Base-by-base conservation (phyloP, 2,329 filamentous ascomycete genomes). In the Pseudohalonectria lignicola region DNA sequence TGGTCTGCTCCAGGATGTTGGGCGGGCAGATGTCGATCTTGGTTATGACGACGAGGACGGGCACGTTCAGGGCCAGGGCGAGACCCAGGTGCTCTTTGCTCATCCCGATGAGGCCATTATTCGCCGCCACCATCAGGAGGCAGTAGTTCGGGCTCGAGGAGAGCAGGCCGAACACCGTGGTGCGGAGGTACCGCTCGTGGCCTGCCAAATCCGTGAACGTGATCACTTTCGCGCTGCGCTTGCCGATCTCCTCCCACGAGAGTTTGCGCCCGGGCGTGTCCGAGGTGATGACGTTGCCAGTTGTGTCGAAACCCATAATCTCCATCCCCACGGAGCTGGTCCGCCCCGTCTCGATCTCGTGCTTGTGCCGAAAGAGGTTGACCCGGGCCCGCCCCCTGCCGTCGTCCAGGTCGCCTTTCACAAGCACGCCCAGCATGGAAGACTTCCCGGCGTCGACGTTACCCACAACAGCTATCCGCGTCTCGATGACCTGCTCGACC, bases 1-100 rank as follows among this genome's bases (percentile, higher is more conserved):
- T 79, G 17, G 92, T 98, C 64, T 96, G 83, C 61, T 94, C 79
- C 18, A 98, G 68, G 52, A 98, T 95, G 47, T 96, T 84, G 2
- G 90, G 87, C 17, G 92, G 92, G 58, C 92, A 96, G 40, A 96
- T 96, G 56, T 96, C 92, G 46, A 96, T 94, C 66, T 96, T 98
- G 59, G 90, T 98, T 45, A 96, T 79, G 46, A 95, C 81, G 4
- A 96, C 88, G 86, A 98, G 94, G 49, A 98, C 86, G 1, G 92
- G 92, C 10, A 98, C 90, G 53, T 96, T 96, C 37, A 98, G 68
- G 1, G 92, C 88, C 23, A 96, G 67, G 0, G 92, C 90, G 46
- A 98, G 94, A 13, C 92, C 92, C 4, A 98, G 66, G 59, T 98
- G 92, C 64, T 98, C 92, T 69, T 93, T 94, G 61, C 86, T 94